Evolutionary conservation across 805 yeast genomes (phyloP).

Genomic region (Wickerhamiella dianesei): DNA sequence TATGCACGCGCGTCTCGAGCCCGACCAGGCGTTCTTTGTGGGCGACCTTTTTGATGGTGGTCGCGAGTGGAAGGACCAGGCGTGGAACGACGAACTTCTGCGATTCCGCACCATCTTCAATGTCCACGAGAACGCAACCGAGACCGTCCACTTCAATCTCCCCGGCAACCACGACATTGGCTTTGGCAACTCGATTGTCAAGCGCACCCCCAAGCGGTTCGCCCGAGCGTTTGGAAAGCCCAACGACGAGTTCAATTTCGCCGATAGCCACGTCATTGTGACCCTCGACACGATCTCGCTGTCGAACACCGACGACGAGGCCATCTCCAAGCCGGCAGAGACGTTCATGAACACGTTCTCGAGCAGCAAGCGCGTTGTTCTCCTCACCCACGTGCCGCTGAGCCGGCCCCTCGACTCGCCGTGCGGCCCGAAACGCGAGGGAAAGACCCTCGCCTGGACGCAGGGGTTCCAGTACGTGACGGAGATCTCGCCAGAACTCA

Average conservation of each 20-base stretch:
- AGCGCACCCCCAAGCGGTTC: slow-evolving; percentile 48
- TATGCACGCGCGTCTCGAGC: slow-evolving; percentile 45
- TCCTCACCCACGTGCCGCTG: slow-evolving; percentile 81
- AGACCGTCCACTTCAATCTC: slow-evolving; percentile 15
- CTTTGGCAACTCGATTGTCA: slow-evolving; percentile 59
- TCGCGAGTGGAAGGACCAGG: slow-evolving; percentile 59
- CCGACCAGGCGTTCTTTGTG: slow-evolving; percentile 63
- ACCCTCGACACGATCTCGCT: slow-evolving; percentile 73
- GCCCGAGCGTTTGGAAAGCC: slow-evolving; percentile 61
- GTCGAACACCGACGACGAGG: slow-evolving; percentile 40
- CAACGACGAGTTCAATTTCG: slow-evolving; percentile 37
- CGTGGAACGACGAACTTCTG: slow-evolving; percentile 55
- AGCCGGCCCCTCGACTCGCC: slow-evolving; percentile 45
- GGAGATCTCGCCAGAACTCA: slow-evolving; percentile 49
- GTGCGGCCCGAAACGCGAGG: slow-evolving; percentile 73
- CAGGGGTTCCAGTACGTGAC: slow-evolving; percentile 84
- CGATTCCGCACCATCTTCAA: slow-evolving; percentile 54
- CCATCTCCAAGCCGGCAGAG: slow-evolving; percentile 35
- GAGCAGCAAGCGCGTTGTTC: slow-evolving; percentile 23
- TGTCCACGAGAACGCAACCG: background rate
- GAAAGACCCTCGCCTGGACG: slow-evolving; percentile 48
- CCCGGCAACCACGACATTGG: slow-evolving; percentile 99
- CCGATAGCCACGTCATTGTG: slow-evolving; percentile 55
- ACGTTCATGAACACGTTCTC: slow-evolving; percentile 35
- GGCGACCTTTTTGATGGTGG: slow-evolving; percentile 97